phyloP scores from a whole-genome alignment of 306 rosid species.

The Adenanthera pavonina region DNA sequence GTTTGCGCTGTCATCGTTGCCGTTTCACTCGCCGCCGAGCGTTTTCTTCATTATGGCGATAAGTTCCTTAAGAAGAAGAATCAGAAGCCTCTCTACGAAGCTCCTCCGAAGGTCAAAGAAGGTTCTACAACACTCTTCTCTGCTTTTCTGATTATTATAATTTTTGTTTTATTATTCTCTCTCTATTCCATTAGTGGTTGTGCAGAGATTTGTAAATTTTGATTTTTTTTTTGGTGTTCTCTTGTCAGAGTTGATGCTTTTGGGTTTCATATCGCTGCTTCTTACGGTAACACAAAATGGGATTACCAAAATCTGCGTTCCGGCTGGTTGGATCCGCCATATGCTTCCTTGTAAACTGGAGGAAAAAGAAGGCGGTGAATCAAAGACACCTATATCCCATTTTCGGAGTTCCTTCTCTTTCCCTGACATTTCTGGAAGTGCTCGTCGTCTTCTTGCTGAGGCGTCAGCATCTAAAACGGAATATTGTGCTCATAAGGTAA shows the following conservation, averaged over 20 bases:
- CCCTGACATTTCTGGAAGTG: background rate
- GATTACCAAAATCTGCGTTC: slow-evolving; percentile 76
- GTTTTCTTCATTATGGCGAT: slow-evolving; percentile 75
- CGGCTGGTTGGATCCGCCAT: slow-evolving; percentile 40
- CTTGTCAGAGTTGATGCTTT: slow-evolving; percentile 78
- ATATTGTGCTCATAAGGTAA: slow-evolving; percentile 68
- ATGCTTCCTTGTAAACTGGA: slow-evolving; percentile 67
- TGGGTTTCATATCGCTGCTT: slow-evolving; percentile 91
- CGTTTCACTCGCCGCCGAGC: slow-evolving; percentile 74
- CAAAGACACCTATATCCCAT: slow-evolving; percentile 41
- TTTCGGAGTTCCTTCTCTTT: slow-evolving; percentile 52
- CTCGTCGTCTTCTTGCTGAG: background rate
- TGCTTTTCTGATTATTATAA: background rate
- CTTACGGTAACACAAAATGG: slow-evolving; percentile 75
- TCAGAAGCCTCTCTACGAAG: slow-evolving; percentile 86
- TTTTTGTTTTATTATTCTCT: background rate
- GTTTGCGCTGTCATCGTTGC: slow-evolving; percentile 84
- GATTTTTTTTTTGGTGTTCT: background rate
- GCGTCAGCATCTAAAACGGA: slow-evolving; percentile 23
- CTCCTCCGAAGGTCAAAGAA: slow-evolving; percentile 86
- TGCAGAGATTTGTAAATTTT: background rate
- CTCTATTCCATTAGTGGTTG: background rate
- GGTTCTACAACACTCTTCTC: slow-evolving; percentile 24
- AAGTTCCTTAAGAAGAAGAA: slow-evolving; percentile 55
- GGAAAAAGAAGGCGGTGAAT: background rate